Base-by-base conservation (phyloP, 2,329 filamentous ascomycete species). In the Orbilia oligospora region DNA sequence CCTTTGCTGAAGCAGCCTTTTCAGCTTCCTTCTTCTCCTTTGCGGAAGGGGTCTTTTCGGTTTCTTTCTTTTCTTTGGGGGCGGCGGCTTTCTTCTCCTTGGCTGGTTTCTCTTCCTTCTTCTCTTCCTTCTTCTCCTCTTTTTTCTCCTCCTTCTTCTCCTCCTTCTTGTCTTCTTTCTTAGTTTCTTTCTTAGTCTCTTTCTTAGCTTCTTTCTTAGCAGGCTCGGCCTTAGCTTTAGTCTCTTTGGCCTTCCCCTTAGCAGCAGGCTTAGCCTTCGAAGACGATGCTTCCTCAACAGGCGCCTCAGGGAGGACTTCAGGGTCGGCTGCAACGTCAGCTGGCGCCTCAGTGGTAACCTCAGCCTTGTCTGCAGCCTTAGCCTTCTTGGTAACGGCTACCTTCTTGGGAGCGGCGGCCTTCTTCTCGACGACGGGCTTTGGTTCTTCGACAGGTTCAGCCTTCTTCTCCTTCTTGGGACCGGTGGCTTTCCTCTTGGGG, bases 401-500 rank as follows among this genome's bases (percentile, higher is more conserved):
- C 48, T 78, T 78, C 44, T 78, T 78, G 14, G 38, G 63, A 30
- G 44, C 67, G 6, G 64, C 36, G 12, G 68, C 33, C 63, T 78
- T 78, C 46, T 64, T 58, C 65, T 76, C 58, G 24, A 71, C 73
- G 14, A 80, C 81, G 44, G 80, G 81, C 44, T 80, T 66, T 6
- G 80, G 68, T 20, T 56, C 61, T n/a, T 49, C 55, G 5, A 38
- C 44, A 12, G 58, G 48, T 36, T 69, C 75, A 27, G 80, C 69
- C 58, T 81, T 81, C 75, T 80, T 80, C 48, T 78, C 71, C 53
- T 81, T 80, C 41, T 71, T 79, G 5, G 81, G 73, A 16, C 67
- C 68, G 24, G 84, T 84, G 46, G 83, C 82, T 76, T 85, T 84
- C 83, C 86, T 86, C 84, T 88, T 88, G 41, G 84, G 84, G 22